Conservation (phyloP, 2,329 filamentous ascomycete species). For the Penicillium sp. region DNA sequence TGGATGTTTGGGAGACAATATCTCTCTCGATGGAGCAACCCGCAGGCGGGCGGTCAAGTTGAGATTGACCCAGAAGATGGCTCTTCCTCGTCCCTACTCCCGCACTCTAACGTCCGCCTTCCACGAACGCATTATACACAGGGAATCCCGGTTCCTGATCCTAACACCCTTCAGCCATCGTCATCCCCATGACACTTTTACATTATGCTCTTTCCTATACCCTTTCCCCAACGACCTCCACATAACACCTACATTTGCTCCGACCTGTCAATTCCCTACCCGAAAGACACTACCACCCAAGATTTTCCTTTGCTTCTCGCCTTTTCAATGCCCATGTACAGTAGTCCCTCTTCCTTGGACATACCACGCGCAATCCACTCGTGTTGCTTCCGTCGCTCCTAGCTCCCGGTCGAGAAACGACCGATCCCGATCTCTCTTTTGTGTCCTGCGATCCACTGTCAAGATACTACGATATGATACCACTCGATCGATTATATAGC, state of each 20-base stretch:
- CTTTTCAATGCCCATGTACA: constrained; percentile 15
- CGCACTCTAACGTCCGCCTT: constrained; percentile 3
- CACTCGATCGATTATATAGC: constrained; percentile 8
- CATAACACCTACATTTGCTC: not conserved
- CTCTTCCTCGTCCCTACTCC: constrained; percentile 18
- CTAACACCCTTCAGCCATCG: not conserved
- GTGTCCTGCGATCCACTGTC: not conserved
- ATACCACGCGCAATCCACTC: not conserved
- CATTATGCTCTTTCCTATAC: not conserved
- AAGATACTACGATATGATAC: constrained; percentile 18
- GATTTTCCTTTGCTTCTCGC: not conserved
- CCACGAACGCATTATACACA: constrained; percentile 4
- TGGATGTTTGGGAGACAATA: constrained; percentile 30
- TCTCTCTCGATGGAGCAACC: constrained; percentile 27
- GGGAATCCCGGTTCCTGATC: not conserved
- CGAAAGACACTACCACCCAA: not conserved
- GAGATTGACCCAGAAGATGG: constrained; percentile 8
- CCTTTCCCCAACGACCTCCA: not conserved
- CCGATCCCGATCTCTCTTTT: not conserved
- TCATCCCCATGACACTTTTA: constrained; percentile 8
- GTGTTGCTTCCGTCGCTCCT: not conserved
- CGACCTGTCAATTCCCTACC: not conserved
- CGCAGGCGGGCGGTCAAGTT: constrained; percentile 19
- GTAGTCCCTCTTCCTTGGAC: constrained; percentile 3
- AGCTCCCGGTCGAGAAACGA: not conserved